Percentiles rank a stretch among this genome's conserved stretches.
Conservation (phyloP, 2,329 filamentous ascomycete genomes). For the Calonectria ilicicola region DNA sequence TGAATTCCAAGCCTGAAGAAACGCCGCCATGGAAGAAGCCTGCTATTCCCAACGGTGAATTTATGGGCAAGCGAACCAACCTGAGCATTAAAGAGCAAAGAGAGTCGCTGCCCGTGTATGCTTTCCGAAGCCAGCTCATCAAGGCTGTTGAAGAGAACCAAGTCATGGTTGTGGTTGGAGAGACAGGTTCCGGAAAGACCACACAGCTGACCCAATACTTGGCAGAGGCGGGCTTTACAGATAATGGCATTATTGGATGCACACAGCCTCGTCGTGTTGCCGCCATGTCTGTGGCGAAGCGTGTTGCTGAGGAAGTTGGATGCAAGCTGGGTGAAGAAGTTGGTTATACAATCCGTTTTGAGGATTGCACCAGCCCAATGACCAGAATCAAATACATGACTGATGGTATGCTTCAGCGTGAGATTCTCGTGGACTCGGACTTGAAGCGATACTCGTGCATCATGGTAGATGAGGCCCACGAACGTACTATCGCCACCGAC, state of each 20-base stretch:
- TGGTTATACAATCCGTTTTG: conserved; percentile 97
- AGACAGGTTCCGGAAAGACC: conserved; percentile 97
- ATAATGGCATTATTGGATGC: conserved; percentile 91
- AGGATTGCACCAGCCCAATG: conserved; percentile 87
- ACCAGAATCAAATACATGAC: conserved; percentile 99
- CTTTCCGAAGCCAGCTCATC: conserved; percentile 88
- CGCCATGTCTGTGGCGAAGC: conserved; percentile 96
- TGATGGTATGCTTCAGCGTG: conserved; percentile 96
- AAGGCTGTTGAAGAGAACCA: conserved; percentile 90
- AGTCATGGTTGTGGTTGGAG: conserved; percentile 93
- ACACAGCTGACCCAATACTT: conserved; percentile 97
- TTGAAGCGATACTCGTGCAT: conserved; percentile 93
- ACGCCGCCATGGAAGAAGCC: conserved; percentile 95
- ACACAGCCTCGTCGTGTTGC: conserved; percentile 97
- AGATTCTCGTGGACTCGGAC: conserved; percentile 92
- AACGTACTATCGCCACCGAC: conserved; percentile 95
- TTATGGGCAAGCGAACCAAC: conserved; percentile 86
- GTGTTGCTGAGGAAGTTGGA: conserved; percentile 95
- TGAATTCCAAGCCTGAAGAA: conserved; percentile 71
- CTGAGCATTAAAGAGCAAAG: conserved; percentile 96
- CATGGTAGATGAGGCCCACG: conserved; percentile 98
- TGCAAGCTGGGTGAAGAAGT: conserved; percentile 92
- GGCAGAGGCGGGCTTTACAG: conserved; percentile 90
- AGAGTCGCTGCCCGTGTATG: conserved; percentile 88
- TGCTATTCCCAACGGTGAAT: conserved; percentile 82